Percentiles rank a stretch among this genome's conserved stretches.
Conservation (phyloP, 768 basidiomycete genomes). For the Suillus cothurnatus region DNA sequence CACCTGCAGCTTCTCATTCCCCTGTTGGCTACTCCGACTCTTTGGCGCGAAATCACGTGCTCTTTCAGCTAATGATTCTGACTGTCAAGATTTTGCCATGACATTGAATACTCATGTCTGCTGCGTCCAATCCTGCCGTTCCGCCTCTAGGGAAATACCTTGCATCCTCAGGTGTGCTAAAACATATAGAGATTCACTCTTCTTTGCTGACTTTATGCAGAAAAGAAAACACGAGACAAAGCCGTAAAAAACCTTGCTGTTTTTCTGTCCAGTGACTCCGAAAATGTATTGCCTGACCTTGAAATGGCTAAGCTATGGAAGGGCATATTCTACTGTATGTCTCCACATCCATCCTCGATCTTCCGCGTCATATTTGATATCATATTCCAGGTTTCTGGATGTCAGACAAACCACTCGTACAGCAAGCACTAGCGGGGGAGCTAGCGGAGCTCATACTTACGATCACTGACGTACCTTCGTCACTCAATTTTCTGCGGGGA, state of each 20-base stretch:
- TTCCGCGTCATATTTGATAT: slow-evolving; percentile 4
- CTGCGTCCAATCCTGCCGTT: slow-evolving; percentile 34
- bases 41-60: not conserved
- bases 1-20: not conserved
- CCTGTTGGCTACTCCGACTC: not conserved
- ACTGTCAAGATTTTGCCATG: slow-evolving; percentile 19
- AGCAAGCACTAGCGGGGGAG: slow-evolving; percentile 87
- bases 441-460: slow-evolving; percentile 79
- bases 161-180: slow-evolving; percentile 79
- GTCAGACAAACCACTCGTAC: slow-evolving; percentile 97
- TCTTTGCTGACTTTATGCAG: slow-evolving; percentile 39
- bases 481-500: slow-evolving; percentile 78
- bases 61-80: not conserved
- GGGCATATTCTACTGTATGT: slow-evolving; percentile 93
- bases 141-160: slow-evolving; percentile 89
- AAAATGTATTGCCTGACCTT: slow-evolving; percentile 59
- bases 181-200: not conserved
- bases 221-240: slow-evolving; percentile 91
- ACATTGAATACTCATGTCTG: slow-evolving; percentile 34
- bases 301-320: slow-evolving; percentile 98
- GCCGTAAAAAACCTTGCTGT: slow-evolving; percentile 77
- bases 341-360: not conserved
- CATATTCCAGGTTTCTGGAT: slow-evolving; percentile 88
- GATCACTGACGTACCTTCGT: slow-evolving; percentile 56
- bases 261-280: slow-evolving; percentile 72